A percentile compares a stretch with the other conserved stretches of the same genome.
Conservation (phyloP, 768 basidiomycete species). For the Lactarius deliciosus region DNA sequence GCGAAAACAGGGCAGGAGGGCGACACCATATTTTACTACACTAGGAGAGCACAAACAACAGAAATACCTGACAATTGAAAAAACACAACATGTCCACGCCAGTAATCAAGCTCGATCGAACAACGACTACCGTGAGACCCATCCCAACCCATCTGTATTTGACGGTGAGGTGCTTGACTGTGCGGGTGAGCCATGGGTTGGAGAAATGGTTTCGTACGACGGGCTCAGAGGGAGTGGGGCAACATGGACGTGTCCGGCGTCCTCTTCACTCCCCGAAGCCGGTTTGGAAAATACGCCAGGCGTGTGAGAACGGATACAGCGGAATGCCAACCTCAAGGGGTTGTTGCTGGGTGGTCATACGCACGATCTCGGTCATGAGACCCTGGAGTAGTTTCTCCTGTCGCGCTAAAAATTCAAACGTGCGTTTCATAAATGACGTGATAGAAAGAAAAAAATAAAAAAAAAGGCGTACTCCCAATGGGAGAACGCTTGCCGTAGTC, state of each 20-base stretch:
- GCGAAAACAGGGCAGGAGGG: not conserved
- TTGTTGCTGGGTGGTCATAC: conserved; percentile 76
- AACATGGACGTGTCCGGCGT: conserved; percentile 31
- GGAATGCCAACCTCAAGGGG: conserved; percentile 80
- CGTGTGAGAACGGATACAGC: conserved; percentile 77
- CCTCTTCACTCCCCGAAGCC: conserved; percentile 37
- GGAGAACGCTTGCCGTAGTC: conserved; percentile 77
- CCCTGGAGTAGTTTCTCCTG: conserved; percentile 82
- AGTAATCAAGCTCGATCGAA: not conserved
- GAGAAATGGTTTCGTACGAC: conserved; percentile 34
- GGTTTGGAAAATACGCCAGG: conserved; percentile 58
- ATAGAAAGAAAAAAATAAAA: not conserved
- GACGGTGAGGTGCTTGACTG: conserved; percentile 29
- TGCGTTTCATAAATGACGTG: not conserved
- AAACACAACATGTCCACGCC: too few species aligned
- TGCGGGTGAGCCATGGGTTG: conserved; percentile 25
- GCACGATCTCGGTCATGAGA: conserved; percentile 81
- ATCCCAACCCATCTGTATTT: conserved; percentile 13
- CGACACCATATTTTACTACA: conserved; percentile 3
- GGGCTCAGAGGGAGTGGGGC: conserved; percentile 44
- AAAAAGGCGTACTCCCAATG: conserved; percentile 65
- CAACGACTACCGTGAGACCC: conserved; percentile 17
- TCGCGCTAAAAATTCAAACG: conserved; percentile 49
- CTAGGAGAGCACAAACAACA: not conserved
- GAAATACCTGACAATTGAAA: not conserved